Evolutionary conservation across 2,329 filamentous ascomycete genomes (phyloP), one percentile per base, ranked within the genome.

Genomic region (Didymellaceae sp.): DNA sequence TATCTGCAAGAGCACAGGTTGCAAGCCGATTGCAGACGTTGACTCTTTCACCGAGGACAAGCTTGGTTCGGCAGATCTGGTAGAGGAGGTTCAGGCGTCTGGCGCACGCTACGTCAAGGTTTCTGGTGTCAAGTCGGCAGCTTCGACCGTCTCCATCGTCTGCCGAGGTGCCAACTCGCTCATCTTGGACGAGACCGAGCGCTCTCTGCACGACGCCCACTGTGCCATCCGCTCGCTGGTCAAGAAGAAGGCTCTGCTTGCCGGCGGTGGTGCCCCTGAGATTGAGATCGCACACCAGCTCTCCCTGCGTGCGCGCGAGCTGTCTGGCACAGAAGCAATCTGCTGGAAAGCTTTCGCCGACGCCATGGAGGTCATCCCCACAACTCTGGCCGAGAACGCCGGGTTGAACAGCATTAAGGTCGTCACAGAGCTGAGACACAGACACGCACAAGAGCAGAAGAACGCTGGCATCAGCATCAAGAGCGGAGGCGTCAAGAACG

Each of bases 261-360:
- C 95, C 11, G 94, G 94, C 75, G 94, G 94, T 68, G 94, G 94
- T 72, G 94, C 94, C 2, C 90, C 94, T 20, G 94, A 99, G 77
- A 95, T 97, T 67, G 92, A 97, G 77, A 93, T 99, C 65, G 90
- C 94, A 17, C 89, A 94, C 45, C 84, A 90, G 68, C 84, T 99
- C 25, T 86, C 88, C 49, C 88, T 90, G 75, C 88, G 90, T 70
- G 86, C 93, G 7, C 89, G 92, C 61, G 86, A 87, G 65, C 81
- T 97, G 54, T 87, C 87, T 0, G 95, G 95, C 54, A 97, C 94
- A 5, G 94, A 99, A 75, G 86, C 91, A 30, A 97, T 97, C 70
- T 99, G 94, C 84, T 99, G 91, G 90, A 97, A 97, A 79, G 93
- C 93, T 0, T 99, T 99, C 70, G 94, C 95, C 1, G 93, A 99